Evolutionary conservation across 225 moss, liverwort and hornwort genomes (phyloP), one percentile per base, ranked within the genome.

Genomic region (Rhytidiadelphus loreus): DNA sequence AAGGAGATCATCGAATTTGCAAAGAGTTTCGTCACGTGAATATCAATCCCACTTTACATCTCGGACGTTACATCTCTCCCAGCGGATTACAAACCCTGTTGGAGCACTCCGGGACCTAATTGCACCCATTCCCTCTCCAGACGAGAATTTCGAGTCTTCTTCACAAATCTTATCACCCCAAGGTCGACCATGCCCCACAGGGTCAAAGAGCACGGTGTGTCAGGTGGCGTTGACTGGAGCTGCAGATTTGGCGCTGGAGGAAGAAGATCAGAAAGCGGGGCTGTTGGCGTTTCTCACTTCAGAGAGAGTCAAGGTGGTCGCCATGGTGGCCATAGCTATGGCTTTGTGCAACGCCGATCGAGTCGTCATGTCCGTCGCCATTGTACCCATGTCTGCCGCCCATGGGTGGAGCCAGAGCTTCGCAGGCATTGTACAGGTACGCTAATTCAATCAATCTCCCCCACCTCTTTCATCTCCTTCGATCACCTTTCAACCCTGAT

Each of bases 301-400:
- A 26, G 95, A 96, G 91, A 93, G 97, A 88, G 94, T 88, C 81
- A 97, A 97, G 87, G 96, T 97, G 70, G 93, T 92, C 32, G 65
- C 65, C 62, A 94, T 96, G 93, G 91, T 94, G 87, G 96, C 96
- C 57, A 43, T 92, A 58, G 96, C 94, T 44, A 94, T 97, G 97
- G 95, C 95, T 56, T 92, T 97, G 85, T 97, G 97, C 91, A 97
- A 96, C 89, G 96, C 95, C n/a, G 96, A 96, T 88, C 94, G 97
- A 35, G 96, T 94, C 65, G 92, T 97, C 83, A 95, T 97, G 97
- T 94, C 97, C 5, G 96, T 97, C 77, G 94, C 97, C 82, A 96
- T 97, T 90, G 94, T 97, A 85, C 97, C 97, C 50, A 93, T 97
- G 87, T 88, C 96, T 62, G 87, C 94, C 22, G 83, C 93, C 28